Evolutionary conservation across 2,329 filamentous ascomycete species (phyloP).

Genomic region (Intubia oerlemansii): DNA sequence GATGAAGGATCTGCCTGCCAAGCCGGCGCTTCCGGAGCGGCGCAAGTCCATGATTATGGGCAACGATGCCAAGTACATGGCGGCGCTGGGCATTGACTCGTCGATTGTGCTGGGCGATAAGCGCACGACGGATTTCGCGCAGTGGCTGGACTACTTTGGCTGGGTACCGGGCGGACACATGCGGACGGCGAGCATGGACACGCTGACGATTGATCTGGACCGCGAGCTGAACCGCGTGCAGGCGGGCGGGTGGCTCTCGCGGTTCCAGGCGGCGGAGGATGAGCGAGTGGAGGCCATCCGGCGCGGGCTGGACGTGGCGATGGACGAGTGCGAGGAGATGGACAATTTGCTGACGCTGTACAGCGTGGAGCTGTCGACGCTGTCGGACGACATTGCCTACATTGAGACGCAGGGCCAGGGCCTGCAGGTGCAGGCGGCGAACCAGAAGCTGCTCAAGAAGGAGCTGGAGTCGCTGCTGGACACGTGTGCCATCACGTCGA

Average conservation of each 20-base stretch:
- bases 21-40: constrained; percentile 10
- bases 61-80: constrained; percentile 60
- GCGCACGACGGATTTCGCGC: constrained; percentile 59
- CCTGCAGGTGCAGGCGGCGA: constrained; percentile 88
- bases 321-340: constrained; percentile 86
- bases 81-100: constrained; percentile 57
- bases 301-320: no score
- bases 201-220: constrained; percentile 64
- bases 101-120: constrained; percentile 56
- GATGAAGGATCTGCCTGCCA: no score
- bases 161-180: constrained; percentile 64
- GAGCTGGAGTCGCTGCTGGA: constrained; percentile 79
- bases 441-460: constrained; percentile 80
- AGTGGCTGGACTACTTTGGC: constrained; percentile 67
- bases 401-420: constrained; percentile 96
- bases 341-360: constrained; percentile 89
- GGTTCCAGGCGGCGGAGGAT: constrained; percentile 74
- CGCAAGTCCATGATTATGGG: constrained; percentile 43
- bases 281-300: constrained; percentile 77
- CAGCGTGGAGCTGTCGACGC: constrained; percentile 81
- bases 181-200: constrained; percentile 53
- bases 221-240: constrained; percentile 79
- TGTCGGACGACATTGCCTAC: constrained; percentile 89
- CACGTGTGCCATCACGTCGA: constrained; percentile 68
- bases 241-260: constrained; percentile 77